These are phyloP conservation scores for Malus hybrid DNA, from an alignment of 331 rosid species.

Conservation along the genomic window DNA sequence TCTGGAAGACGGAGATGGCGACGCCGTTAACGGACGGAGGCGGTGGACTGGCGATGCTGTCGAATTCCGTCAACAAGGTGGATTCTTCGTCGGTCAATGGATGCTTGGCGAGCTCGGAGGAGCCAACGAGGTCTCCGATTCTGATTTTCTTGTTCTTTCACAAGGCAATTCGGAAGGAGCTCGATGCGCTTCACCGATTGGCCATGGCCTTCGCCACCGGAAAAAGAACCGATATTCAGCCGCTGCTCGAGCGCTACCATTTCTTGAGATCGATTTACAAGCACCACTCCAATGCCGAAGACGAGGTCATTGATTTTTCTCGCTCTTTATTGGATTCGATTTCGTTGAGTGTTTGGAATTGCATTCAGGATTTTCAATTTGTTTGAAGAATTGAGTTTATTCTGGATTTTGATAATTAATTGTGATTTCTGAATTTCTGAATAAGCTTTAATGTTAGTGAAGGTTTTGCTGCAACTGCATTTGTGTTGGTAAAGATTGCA, in stretches of 20 bases:
- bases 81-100: slow-evolving; percentile 46
- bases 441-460: not conserved
- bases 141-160: slow-evolving; percentile 80
- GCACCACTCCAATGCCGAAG: slow-evolving; percentile 99
- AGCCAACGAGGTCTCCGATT: slow-evolving; percentile 62
- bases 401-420: not conserved
- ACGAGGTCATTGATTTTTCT: slow-evolving; percentile 55
- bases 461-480: not conserved
- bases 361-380: not conserved
- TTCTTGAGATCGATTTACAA: slow-evolving; percentile 81
- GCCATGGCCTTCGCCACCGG: slow-evolving; percentile 94
- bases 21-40: slow-evolving; percentile 78
- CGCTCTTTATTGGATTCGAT: not conserved
- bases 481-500: not conserved
- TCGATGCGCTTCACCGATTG: slow-evolving; percentile 70
- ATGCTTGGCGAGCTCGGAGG: slow-evolving; percentile 36
- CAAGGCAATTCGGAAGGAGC: slow-evolving; percentile 88
- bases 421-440: not conserved
- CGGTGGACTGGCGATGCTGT: slow-evolving; percentile 72
- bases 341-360: not conserved
- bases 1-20: slow-evolving; percentile 45
- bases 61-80: slow-evolving; percentile 51
- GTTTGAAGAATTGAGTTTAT: not conserved
- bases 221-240: slow-evolving; percentile 50
- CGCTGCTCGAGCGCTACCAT: slow-evolving; percentile 63